A percentile compares a stretch with the other conserved stretches of the same genome.
Conservation (phyloP, 2,329 filamentous ascomycete genomes). For the Clonostachys byssicola region DNA sequence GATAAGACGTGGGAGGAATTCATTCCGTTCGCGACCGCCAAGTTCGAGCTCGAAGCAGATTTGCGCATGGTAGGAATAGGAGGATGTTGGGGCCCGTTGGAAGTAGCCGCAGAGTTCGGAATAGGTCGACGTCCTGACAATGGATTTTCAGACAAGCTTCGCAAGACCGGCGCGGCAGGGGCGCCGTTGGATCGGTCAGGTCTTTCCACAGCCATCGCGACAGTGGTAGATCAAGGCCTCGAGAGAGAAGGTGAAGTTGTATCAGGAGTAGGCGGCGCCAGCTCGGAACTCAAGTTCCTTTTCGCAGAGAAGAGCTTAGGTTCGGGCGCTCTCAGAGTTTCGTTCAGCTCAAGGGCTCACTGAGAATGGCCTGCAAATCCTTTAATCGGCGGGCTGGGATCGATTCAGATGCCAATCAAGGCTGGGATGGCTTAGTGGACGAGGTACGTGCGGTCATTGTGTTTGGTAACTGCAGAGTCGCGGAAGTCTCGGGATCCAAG, state of each 20-base stretch:
- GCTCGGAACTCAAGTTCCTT: too few species aligned
- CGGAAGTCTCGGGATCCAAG: neutral
- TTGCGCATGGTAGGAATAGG: conserved; percentile 43
- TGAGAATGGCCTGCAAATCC: too few species aligned
- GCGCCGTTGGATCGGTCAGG: neutral
- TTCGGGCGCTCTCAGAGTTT: too few species aligned
- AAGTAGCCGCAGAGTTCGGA: conserved; percentile 28
- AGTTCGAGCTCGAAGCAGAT: conserved; percentile 37
- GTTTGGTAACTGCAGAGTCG: neutral
- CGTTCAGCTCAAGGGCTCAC: too few species aligned
- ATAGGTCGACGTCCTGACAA: conserved; percentile 30
- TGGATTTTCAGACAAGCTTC: conserved; percentile 35
- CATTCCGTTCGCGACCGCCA: conserved; percentile 47
- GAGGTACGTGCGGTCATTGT: neutral
- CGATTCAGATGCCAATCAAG: neutral
- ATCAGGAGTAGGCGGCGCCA: too few species aligned
- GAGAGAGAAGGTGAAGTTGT: neutral
- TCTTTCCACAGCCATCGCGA: conserved; percentile 1
- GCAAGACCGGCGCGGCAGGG: conserved; percentile 1
- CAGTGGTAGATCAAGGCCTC: neutral
- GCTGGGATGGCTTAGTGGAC: neutral
- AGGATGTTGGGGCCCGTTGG: conserved; percentile 34
- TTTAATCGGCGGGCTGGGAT: too few species aligned
- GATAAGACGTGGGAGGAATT: conserved; percentile 61
- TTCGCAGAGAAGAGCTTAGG: too few species aligned